Base-by-base conservation (phyloP, 2,329 filamentous ascomycete genomes). In the Alternaria atra region DNA sequence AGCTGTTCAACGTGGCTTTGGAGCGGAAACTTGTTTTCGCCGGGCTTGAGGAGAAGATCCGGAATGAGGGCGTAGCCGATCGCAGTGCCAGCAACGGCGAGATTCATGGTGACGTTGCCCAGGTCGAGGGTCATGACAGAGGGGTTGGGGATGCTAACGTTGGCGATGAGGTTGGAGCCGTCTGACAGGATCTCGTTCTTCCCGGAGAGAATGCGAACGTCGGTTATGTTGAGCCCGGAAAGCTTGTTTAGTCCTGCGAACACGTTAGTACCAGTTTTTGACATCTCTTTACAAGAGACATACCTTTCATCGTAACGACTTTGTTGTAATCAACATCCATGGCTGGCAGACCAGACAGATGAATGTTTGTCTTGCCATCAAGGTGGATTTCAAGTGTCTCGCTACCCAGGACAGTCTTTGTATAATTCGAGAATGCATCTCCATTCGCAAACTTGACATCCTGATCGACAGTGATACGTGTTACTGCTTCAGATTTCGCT, bases 41-140 rank as follows among this genome's bases (percentile, higher is more conserved):
- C 90, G 3, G 89, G 89, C 34, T 68, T 73, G 47, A 91, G 83
- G 17, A 83, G 64, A 44, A 91, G 79, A 77, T 90, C 82, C 65
- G 86, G 79, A 62, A 91, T 83, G 63, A 82, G 84, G 7, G 86
- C 78, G 40, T 78, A 84, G 53, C 89, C 90, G 62, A 91, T 81
- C 1, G 79, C 64, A 44, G 77, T 66, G 46, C 80, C 83, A 44
- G 84, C 81, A 53, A 89, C 82, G 68, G 81, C 86, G 71, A 87
- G 87, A 76, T 82, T 78, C 77, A 90, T 89, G 29, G 85, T 85
- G 35, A 87, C 81, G 69, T 91, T 89, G 68, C 90, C 90, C 82
- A 91, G 85, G 34, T 89, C 84, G 53, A 91, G 82, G n/a, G 84
- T 87, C 72, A 90, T 83, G 52, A 86, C 78, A 1, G 89, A 90